Conservation (phyloP, 495 filamentous ascomycete species). For the Tetracladium marchalianum region DNA sequence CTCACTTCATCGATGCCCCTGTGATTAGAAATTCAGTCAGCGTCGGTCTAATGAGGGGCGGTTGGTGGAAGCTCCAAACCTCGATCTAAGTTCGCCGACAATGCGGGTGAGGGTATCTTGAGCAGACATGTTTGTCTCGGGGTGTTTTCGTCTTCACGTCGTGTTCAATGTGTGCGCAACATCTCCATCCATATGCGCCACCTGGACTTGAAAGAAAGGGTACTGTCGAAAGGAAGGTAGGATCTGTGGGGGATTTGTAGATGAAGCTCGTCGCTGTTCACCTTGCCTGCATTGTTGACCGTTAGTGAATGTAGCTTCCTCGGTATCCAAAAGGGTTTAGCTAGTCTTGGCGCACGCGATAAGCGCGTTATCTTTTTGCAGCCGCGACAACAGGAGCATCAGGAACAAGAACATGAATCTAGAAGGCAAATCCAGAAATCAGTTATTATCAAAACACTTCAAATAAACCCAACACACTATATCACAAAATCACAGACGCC, state of each 20-base stretch:
- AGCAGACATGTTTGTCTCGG: constrained; percentile 17
- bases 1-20: constrained; percentile 25
- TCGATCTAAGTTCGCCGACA: constrained; percentile 16
- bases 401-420: not conserved
- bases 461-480: not conserved
- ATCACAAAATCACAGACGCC: not conserved
- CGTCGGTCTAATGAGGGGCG: not conserved
- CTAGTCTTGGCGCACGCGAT: constrained; percentile 1
- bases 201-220: not conserved
- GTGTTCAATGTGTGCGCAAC: constrained; percentile 8
- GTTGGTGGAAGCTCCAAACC: constrained; percentile 6
- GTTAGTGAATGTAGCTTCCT: too few relatives aligned
- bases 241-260: not conserved
- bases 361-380: constrained; percentile 5
- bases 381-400: not conserved
- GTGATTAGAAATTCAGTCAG: not conserved
- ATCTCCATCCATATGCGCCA: constrained; percentile 15
- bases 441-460: not conserved
- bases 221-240: not conserved
- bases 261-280: not conserved
- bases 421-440: not conserved
- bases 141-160: constrained; percentile 2
- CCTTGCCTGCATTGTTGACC: not conserved
- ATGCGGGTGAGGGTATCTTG: constrained; percentile 17
- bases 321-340: not conserved